Percentiles rank a stretch among this genome's conserved stretches.
Conservation (phyloP, 257 asterid species). For the Avicennia marina region DNA sequence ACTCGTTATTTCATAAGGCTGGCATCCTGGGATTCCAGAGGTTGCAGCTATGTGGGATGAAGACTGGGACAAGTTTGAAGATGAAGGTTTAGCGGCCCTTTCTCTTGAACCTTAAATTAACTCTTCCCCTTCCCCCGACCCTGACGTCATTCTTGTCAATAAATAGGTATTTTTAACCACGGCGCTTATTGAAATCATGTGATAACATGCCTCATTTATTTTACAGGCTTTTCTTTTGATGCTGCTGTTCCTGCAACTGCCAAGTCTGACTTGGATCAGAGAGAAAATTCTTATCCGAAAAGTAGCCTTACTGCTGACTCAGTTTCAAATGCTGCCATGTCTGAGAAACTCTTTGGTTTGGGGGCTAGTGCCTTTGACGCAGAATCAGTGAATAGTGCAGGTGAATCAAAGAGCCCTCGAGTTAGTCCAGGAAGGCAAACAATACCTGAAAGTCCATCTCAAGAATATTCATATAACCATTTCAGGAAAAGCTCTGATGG, state of each 20-base stretch:
- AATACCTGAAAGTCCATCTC: slow-evolving; percentile 60
- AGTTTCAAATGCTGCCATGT: slow-evolving; percentile 42
- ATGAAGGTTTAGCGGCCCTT: slow-evolving; percentile 55
- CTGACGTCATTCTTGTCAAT: not conserved
- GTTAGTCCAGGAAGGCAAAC: slow-evolving; percentile 65
- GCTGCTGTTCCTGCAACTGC: slow-evolving; percentile 49
- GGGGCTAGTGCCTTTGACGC: slow-evolving; percentile 50
- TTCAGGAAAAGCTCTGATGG: slow-evolving; percentile 64
- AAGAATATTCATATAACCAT: slow-evolving; percentile 57
- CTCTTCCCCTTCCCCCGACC: not conserved
- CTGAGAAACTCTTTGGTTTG: slow-evolving; percentile 45
- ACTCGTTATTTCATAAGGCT: slow-evolving; percentile 44
- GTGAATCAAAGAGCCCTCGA: slow-evolving; percentile 74
- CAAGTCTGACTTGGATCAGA: slow-evolving; percentile 39
- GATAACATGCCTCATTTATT: not conserved
- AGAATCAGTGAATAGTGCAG: slow-evolving; percentile 68
- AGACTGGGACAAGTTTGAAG: slow-evolving; percentile 99
- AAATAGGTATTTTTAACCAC: too few relatives aligned
- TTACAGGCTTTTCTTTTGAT: slow-evolving; percentile 78
- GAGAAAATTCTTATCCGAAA: slow-evolving; percentile 56
- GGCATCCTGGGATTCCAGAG: slow-evolving; percentile 96
- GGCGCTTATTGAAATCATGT: too few relatives aligned
- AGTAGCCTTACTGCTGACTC: slow-evolving; percentile 54
- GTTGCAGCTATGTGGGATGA: slow-evolving; percentile 91
- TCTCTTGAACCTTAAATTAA: not conserved